Percentiles rank a stretch among this genome's conserved stretches.
These are phyloP conservation scores for Rubia occidens DNA, from an alignment of 305 asterid species.

Conservation along the genomic window DNA sequence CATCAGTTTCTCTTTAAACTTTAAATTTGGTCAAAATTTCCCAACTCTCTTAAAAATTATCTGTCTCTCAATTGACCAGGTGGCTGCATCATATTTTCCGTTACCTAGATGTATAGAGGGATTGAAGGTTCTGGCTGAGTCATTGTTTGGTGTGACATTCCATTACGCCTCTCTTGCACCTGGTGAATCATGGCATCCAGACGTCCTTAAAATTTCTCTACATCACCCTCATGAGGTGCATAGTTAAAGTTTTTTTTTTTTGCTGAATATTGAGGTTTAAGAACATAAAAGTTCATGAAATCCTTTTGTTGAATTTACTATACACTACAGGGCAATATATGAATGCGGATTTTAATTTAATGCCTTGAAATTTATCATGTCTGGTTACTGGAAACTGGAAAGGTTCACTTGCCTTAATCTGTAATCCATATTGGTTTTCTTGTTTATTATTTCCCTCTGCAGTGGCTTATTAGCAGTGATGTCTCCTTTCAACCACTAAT, in stretches of 20 bases:
- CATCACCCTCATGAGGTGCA: constrained; percentile 87
- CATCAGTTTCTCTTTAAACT: not conserved
- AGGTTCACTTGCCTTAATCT: not conserved
- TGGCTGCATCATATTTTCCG: constrained; percentile 67
- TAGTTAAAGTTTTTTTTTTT: constrained; percentile 13
- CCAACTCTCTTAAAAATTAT: not conserved
- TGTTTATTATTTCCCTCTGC: not conserved
- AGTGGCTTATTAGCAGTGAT: not conserved
- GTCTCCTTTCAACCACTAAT: not conserved
- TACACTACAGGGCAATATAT: not conserved
- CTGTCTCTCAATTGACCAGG: constrained; percentile 31
- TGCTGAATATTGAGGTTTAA: not conserved
- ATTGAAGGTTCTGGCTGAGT: constrained; percentile 67
- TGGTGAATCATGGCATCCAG: constrained; percentile 99
- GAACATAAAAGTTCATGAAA: not conserved
- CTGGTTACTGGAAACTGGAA: not conserved
- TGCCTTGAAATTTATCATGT: not conserved
- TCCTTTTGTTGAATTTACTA: not conserved
- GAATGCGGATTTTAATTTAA: not conserved
- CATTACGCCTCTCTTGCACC: constrained; percentile 57
- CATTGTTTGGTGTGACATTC: constrained; percentile 73
- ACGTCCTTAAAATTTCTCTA: constrained; percentile 73
- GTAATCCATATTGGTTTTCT: not conserved
- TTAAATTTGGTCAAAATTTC: not conserved
- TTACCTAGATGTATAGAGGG: constrained; percentile 81